Base-by-base conservation (phyloP, 805 yeast genomes). In the Candida orba region DNA sequence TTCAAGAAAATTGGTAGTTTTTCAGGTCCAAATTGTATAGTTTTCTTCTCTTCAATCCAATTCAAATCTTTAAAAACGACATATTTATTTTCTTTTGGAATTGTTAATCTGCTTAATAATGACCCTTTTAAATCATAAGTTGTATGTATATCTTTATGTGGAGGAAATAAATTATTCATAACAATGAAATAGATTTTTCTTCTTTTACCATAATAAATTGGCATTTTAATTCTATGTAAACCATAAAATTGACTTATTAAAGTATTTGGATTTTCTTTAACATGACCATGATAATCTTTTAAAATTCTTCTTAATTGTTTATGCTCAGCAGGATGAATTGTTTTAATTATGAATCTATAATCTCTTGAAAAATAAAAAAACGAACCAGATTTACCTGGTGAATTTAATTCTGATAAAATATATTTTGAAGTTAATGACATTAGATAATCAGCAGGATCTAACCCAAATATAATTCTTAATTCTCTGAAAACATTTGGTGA, bases 341-440 rank as follows among this genome's bases (percentile, higher is more conserved):
- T 93, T 62, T 93, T 93, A 64, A 93, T 95, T 59, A 93, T 93
- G 65, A 86, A 93, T 50, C 91, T 75, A 66, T 82, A 90, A 66
- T 95, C 99, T 48, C 96, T 71, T 6, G 97, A 88, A 63, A 85
- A 95, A 67, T 93, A 93, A 60, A 93, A 93, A 58, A 91, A 91
- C 0, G 96, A 88, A 0, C 99, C 99, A 57, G 95, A 84, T 62
- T 93, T 93, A 4, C 99, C 99, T 0, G 98, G 97, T 2, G 97
- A 89, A 18, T 91, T 95, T 51, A 89, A 69, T 64, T 91, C 97
- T 24, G 93, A 84, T 33, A 93, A 73, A 49, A 93, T 85, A 58
- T 91, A 91, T 62, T 89, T 89, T 18, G 96, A 91, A 0, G 98
- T 91, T 52, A 93, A 72, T 1, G 96, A 87, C 53, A 91, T 81